phyloP scores from a whole-genome alignment of 2,329 filamentous ascomycete species.

The Penicillium sp. region DNA sequence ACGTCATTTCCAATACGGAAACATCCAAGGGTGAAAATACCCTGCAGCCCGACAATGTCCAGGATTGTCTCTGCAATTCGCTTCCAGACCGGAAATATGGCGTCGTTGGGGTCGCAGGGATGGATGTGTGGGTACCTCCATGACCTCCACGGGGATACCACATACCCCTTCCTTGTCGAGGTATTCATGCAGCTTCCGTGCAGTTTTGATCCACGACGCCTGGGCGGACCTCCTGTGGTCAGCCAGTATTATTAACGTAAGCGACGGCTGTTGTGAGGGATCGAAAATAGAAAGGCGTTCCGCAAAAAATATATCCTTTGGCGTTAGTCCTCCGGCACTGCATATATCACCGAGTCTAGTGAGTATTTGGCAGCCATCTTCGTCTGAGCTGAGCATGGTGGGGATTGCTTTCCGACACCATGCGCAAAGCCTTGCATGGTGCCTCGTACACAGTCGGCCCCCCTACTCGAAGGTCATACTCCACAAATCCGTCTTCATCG shows the following conservation, averaged over 20 bases:
- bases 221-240: not conserved
- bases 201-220: not conserved
- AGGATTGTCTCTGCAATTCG: not conserved
- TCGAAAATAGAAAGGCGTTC: not conserved
- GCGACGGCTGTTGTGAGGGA: not conserved
- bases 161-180: not conserved
- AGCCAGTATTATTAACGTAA: not conserved
- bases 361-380: not conserved
- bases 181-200: not conserved
- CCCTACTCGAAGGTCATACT: not conserved
- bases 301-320: not conserved
- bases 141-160: not conserved
- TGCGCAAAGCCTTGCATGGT: not conserved
- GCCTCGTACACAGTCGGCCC: constrained; percentile 1
- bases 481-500: not conserved
- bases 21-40: not conserved
- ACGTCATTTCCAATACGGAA: not conserved
- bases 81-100: not conserved
- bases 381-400: not conserved
- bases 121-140: not conserved
- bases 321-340: not conserved
- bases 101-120: not conserved
- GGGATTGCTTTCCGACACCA: not conserved
- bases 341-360: not conserved
- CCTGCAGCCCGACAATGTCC: not conserved